phyloP scores from a whole-genome alignment of 148 eudicot species.

The Spergularia bocconei region DNA sequence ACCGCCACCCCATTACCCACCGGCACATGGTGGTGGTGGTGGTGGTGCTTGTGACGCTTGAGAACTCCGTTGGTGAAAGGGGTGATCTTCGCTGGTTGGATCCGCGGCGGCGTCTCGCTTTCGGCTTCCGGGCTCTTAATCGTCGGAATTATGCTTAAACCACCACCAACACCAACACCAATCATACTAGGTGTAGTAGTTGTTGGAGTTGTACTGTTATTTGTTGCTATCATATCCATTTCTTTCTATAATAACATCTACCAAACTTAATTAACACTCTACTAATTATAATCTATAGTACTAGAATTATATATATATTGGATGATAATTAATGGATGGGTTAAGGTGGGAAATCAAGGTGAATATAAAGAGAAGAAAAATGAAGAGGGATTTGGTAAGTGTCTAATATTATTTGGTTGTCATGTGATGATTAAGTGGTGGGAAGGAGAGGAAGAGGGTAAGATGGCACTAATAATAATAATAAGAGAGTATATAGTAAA shows the following conservation, averaged over 20 bases:
- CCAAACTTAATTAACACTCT: background rate
- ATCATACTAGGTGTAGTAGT: background rate
- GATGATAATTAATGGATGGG: background rate
- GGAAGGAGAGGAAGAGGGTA: background rate
- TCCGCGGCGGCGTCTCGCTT: conserved; percentile 35
- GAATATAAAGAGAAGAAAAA: background rate
- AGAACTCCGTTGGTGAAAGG: conserved; percentile 59
- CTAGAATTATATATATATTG: too few species aligned
- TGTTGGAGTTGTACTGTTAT: conserved; percentile 10
- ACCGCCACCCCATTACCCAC: conserved; percentile 11
- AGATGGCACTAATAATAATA: background rate
- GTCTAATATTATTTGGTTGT: background rate
- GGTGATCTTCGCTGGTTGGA: conserved; percentile 39
- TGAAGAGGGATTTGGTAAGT: background rate
- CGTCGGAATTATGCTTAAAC: background rate
- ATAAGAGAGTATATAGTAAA: conserved; percentile 1
- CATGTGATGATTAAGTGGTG: conserved; percentile 14
- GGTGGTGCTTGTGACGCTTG: conserved; percentile 48
- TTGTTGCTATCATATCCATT: conserved; percentile 35
- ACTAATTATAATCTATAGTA: too few species aligned
- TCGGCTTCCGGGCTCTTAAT: conserved; percentile 46
- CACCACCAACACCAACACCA: background rate
- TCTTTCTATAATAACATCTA: background rate
- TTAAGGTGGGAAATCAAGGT: background rate
- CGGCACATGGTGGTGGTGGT: conserved; percentile 1